phyloP scores from a whole-genome alignment of 768 basidiomycete species.

The Candolleomyces aberdarensis region DNA sequence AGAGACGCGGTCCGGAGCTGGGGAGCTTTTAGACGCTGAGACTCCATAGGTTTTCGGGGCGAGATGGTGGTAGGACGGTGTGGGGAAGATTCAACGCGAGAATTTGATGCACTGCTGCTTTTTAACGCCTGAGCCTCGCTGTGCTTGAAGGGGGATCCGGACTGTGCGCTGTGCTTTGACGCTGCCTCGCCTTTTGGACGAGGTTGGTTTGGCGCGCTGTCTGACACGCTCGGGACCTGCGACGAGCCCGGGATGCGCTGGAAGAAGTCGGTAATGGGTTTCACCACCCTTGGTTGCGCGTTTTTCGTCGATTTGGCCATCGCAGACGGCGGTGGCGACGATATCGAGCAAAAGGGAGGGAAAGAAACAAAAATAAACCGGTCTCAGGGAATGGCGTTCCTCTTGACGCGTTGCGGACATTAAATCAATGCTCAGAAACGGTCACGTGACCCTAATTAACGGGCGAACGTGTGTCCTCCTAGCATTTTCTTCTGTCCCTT shows the following conservation, averaged over 20 bases:
- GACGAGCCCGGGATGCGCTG: not conserved
- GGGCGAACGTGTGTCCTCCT: not conserved
- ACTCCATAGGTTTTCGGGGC: not conserved
- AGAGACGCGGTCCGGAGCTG: not conserved
- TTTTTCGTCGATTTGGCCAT: conserved; percentile 10
- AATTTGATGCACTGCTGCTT: not conserved
- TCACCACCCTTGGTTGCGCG: not conserved
- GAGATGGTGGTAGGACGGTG: no score
- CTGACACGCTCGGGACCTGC: not conserved
- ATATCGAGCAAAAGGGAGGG: not conserved
- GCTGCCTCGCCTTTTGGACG: not conserved
- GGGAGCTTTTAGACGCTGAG: not conserved
- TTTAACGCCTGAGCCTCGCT: not conserved
- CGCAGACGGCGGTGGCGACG: not conserved
- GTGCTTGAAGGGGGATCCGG: not conserved
- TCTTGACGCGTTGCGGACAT: conserved; percentile 8
- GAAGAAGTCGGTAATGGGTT: conserved; percentile 5
- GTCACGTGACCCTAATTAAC: not conserved
- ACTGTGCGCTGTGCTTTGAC: not conserved
- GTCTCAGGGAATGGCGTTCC: not conserved
- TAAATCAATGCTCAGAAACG: not conserved
- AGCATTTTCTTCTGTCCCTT: not conserved
- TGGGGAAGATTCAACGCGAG: not conserved
- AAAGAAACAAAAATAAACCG: not conserved
- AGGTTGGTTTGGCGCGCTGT: conserved; percentile 5